Percentiles rank a stretch among this genome's conserved stretches.
phyloP scores from a whole-genome alignment of 2,329 filamentous ascomycete genomes.

The Colletotrichum sp. region DNA sequence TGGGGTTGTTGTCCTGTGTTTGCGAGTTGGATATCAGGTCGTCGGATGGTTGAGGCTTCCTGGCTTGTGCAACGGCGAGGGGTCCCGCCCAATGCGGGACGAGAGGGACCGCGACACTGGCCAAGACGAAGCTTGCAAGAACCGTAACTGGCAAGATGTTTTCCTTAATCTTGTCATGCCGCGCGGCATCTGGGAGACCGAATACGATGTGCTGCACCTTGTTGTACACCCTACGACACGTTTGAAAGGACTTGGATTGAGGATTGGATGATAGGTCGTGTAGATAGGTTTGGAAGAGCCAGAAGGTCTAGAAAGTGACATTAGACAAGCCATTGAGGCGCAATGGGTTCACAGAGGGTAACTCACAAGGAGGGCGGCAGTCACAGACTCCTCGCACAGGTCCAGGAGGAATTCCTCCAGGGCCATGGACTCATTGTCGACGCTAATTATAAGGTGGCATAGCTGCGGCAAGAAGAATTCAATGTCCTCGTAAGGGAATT shows the following conservation, averaged over 20 bases:
- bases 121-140: conserved; percentile 80
- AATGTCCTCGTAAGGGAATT: conserved; percentile 89
- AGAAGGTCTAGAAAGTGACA: conserved; percentile 72
- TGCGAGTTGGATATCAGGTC: conserved; percentile 65
- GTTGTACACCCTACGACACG: conserved; percentile 84
- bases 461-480: conserved; percentile 91
- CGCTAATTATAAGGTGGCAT: conserved; percentile 86
- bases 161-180: conserved; percentile 79
- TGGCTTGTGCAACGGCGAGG: conserved; percentile 80
- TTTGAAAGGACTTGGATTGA: conserved; percentile 79
- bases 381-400: conserved; percentile 86
- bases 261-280: conserved; percentile 80
- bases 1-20: conserved; percentile 40
- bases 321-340: neutral
- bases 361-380: conserved; percentile 79
- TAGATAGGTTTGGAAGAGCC: conserved; percentile 88
- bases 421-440: conserved; percentile 91
- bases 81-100: conserved; percentile 82
- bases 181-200: conserved; percentile 71
- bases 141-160: conserved; percentile 83
- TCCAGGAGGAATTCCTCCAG: conserved; percentile 87
- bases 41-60: conserved; percentile 71
- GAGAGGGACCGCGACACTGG: conserved; percentile 75
- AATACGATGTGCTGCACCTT: conserved; percentile 90
- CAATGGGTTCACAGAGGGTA: neutral